phyloP scores from a whole-genome alignment of 78 protist genomes.

The Polysphondylium violaceum region DNA sequence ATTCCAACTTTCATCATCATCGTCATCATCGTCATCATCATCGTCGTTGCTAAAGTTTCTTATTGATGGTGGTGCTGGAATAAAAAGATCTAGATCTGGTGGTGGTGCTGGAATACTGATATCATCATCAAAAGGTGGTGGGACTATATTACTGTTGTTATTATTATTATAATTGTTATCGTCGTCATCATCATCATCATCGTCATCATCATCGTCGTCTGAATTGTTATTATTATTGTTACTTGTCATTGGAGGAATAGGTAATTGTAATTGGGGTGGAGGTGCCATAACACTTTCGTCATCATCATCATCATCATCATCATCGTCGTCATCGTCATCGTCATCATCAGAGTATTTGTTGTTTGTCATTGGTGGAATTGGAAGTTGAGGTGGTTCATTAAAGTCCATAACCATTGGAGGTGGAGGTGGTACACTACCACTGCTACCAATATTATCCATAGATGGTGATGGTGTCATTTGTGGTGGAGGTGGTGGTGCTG shows the following conservation, averaged over 20 bases:
- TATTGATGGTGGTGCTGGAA: conserved; percentile 32
- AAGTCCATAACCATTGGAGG: neutral
- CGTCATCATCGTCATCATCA: conserved; percentile 71
- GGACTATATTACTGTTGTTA: neutral
- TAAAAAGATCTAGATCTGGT: neutral
- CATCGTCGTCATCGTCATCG: conserved; percentile 15
- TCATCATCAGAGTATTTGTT: conserved; percentile 1
- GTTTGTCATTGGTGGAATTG: conserved; percentile 29
- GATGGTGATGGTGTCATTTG: conserved; percentile 20
- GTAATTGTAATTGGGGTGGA: too few species aligned
- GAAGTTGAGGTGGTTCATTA: neutral
- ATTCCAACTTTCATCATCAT: conserved; percentile 44
- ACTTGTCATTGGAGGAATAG: neutral
- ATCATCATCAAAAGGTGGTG: conserved; percentile 24
- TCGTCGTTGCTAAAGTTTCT: conserved; percentile 27
- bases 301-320: neutral
- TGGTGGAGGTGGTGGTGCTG: conserved; percentile 27
- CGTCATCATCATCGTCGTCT: conserved; percentile 14
- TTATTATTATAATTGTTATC: neutral
- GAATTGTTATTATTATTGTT: conserved; percentile 1
- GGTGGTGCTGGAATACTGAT: conserved; percentile 57
- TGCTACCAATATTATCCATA: conserved; percentile 11
- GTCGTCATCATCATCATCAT: conserved; percentile 24
- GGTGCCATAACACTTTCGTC: neutral
- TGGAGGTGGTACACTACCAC: neutral